Conservation (phyloP, 306 rosid species). For the Phaseolus lunatus region DNA sequence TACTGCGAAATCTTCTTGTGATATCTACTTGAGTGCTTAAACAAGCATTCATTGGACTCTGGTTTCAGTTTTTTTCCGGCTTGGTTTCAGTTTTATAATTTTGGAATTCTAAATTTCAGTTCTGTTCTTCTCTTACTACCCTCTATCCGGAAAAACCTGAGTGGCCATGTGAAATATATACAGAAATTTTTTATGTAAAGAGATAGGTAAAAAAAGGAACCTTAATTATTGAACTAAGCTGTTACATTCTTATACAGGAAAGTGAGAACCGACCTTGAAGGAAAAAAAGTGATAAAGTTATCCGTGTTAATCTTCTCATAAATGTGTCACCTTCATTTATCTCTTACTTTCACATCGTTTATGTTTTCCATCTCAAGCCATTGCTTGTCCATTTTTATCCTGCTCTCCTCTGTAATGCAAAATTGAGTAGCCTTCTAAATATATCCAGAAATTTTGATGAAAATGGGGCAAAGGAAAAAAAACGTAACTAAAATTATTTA, state of each 20-base stretch:
- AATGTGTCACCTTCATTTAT: constrained; percentile 1
- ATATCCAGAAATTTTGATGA: constrained; percentile 20
- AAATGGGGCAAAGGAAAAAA: constrained; percentile 36
- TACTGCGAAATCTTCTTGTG: constrained; percentile 20
- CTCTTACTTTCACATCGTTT: neutral
- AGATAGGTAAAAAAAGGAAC: neutral
- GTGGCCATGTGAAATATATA: constrained; percentile 23
- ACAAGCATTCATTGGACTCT: constrained; percentile 13
- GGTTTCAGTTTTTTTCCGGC: too few species aligned
- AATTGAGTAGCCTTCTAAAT: constrained; percentile 23
- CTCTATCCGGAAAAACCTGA: neutral
- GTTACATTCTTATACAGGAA: constrained; percentile 26
- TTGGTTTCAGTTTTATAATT: neutral
- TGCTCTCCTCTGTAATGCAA: neutral
- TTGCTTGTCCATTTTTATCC: neutral
- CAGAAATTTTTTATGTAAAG: constrained; percentile 25
- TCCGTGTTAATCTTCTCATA: constrained; percentile 21
- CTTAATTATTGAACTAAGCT: constrained; percentile 6
- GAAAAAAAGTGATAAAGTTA: constrained; percentile 16
- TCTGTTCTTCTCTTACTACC: neutral
- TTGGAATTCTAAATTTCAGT: neutral
- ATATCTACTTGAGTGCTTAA: constrained; percentile 32
- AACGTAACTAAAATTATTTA: neutral
- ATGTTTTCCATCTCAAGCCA: neutral
- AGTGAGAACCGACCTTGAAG: constrained; percentile 10